Evolutionary conservation across 2,329 filamentous ascomycete genomes (phyloP).

Genomic region (Nectriaceae sp.): DNA sequence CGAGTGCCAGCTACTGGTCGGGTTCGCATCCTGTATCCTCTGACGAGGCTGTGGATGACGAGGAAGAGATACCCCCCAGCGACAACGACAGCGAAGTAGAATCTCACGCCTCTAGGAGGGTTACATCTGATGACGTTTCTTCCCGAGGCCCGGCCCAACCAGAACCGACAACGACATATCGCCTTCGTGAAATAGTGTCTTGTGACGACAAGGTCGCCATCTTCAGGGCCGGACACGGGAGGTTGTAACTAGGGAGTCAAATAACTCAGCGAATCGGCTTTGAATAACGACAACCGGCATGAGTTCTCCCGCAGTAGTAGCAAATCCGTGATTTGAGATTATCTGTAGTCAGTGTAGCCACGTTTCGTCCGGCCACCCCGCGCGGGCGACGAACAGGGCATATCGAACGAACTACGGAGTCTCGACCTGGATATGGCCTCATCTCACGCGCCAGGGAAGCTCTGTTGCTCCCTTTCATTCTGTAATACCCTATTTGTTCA

Average conservation of each 20-base stretch:
- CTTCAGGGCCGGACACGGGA: constrained; percentile 13
- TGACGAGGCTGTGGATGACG: constrained; percentile 7
- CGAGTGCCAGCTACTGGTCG: constrained; percentile 5
- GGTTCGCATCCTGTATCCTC: constrained; percentile 5
- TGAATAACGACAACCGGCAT: too few species aligned
- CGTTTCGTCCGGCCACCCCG: too few species aligned
- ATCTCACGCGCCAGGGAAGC: constrained; percentile 3
- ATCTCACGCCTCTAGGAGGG: constrained; percentile 12
- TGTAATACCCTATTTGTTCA: too few species aligned
- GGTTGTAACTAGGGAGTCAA: constrained; percentile 12
- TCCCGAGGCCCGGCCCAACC: not conserved
- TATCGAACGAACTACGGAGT: not conserved
- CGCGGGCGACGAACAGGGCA: too few species aligned
- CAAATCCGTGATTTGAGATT: too few species aligned
- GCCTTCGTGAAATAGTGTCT: constrained; percentile 10
- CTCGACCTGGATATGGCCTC: constrained; percentile 6
- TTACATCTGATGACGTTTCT: constrained; percentile 2
- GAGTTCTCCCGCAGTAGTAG: too few species aligned
- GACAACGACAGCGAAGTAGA: constrained; percentile 12
- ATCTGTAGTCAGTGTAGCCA: too few species aligned
- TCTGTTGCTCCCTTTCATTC: constrained; percentile 1
- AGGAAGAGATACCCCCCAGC: constrained; percentile 4
- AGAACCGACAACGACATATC: constrained; percentile 8
- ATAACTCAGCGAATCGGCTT: too few species aligned
- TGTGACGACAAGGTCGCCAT: constrained; percentile 15